Percentiles rank a stretch among this genome's conserved stretches.
Evolutionary conservation across 768 basidiomycete species (phyloP).

Genomic region (Rubroboletus pulcherrimus): DNA sequence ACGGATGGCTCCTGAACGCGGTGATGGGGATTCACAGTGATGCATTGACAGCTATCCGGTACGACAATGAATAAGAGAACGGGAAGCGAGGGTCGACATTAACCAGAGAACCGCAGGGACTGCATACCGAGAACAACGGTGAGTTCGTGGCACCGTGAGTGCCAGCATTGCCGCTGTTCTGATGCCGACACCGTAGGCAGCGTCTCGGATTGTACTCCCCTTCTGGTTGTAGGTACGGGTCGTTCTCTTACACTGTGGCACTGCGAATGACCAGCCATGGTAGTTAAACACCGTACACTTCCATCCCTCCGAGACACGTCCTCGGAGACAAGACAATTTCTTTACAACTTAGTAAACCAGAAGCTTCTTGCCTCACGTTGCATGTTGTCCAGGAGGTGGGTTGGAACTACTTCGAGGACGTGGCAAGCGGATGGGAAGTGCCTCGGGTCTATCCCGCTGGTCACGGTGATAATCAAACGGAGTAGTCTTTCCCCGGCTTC

Average conservation of each 20-base stretch:
- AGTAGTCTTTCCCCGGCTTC: not conserved
- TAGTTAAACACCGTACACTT: too few species aligned
- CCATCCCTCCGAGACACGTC: not conserved
- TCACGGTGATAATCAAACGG: not conserved
- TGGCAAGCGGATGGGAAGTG: not conserved
- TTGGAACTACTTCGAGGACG: not conserved
- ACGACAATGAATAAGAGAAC: too few species aligned
- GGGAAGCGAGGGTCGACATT: not conserved
- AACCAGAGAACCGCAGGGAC: not conserved
- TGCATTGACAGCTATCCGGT: too few species aligned
- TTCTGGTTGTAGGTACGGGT: not conserved
- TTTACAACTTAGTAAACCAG: not conserved
- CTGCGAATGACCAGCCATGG: too few species aligned
- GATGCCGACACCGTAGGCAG: not conserved
- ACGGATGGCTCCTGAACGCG: too few species aligned
- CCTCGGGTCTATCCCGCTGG: not conserved
- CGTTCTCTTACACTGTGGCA: too few species aligned
- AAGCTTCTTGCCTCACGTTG: not conserved
- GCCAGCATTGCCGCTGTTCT: not conserved
- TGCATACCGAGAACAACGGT: not conserved
- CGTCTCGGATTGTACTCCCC: not conserved
- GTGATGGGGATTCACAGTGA: too few species aligned
- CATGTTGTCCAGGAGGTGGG: not conserved
- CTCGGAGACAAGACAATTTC: not conserved
- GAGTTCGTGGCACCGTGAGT: not conserved